Conservation (phyloP, 495 filamentous ascomycete species). For the Thozetella sp. region DNA sequence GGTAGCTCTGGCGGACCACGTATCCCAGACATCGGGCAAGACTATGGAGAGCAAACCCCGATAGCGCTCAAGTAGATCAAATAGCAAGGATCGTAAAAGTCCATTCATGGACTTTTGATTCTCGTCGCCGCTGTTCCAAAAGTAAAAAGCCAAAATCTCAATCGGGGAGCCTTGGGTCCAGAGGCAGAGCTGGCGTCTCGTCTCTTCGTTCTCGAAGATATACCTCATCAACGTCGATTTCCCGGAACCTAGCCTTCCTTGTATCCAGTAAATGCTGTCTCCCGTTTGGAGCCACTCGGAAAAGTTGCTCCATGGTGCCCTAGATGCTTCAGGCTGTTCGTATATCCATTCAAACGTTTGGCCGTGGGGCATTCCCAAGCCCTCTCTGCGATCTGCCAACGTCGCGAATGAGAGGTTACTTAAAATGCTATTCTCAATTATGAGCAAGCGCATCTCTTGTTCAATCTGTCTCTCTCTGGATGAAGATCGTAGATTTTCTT, state of each 20-base stretch:
- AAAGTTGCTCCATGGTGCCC: constrained; percentile 3
- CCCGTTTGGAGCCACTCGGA: constrained; percentile 14
- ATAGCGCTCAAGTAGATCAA: background rate
- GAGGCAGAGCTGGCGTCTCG: constrained; percentile 10
- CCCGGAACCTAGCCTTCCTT: constrained; percentile 17
- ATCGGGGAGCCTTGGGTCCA: constrained; percentile 3
- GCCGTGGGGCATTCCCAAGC: background rate
- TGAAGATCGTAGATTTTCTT: background rate
- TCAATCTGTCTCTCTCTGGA: background rate
- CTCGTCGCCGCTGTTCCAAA: background rate
- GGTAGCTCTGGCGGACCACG: background rate
- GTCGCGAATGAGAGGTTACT: background rate
- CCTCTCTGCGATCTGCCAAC: background rate
- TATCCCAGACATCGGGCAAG: background rate
- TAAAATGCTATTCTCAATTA: background rate
- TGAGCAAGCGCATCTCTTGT: background rate
- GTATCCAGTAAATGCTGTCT: constrained; percentile 18
- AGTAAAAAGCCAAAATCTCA: background rate
- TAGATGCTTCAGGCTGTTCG: background rate
- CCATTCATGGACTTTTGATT: background rate
- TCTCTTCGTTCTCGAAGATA: constrained; percentile 14
- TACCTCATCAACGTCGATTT: constrained; percentile 26
- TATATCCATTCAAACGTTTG: constrained; percentile 18
- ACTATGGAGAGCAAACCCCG: background rate
- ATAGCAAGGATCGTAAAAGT: background rate